Percentiles rank a stretch among this genome's conserved stretches.
Conservation (phyloP, 495 filamentous ascomycete genomes). For the Penicillium odoratum region DNA sequence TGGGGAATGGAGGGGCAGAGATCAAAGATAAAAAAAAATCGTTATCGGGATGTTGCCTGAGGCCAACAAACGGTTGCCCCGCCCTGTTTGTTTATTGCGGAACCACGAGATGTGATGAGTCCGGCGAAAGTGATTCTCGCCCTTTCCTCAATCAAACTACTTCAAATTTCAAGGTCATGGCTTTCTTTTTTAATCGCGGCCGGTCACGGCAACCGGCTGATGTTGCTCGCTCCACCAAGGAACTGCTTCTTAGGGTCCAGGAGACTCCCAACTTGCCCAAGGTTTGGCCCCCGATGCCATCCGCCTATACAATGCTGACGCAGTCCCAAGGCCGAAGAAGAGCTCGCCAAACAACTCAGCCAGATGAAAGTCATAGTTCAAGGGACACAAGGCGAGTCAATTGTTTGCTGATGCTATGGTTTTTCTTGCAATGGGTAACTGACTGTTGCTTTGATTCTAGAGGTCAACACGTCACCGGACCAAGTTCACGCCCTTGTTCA, state of each 20-base stretch:
- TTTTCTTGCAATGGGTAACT: slow-evolving; percentile 15
- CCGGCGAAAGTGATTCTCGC: slow-evolving; percentile 7
- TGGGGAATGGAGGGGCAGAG: slow-evolving; percentile 25
- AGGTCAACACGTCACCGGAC: slow-evolving; percentile 81
- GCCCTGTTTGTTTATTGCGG: slow-evolving; percentile 41
- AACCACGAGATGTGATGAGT: slow-evolving; percentile 13
- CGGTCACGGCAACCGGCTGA: slow-evolving; percentile 55
- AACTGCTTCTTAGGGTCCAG: slow-evolving; percentile 51
- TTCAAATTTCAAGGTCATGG: slow-evolving; percentile 54
- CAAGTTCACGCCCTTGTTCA: slow-evolving; percentile 78
- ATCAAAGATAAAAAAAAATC: slow-evolving; percentile 27
- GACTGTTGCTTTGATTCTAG: slow-evolving; percentile 42
- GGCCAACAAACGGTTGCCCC: slow-evolving; percentile 35
- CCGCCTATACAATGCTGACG: slow-evolving; percentile 16
- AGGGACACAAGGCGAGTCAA: slow-evolving; percentile 70
- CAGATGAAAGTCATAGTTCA: slow-evolving; percentile 85
- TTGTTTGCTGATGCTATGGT: background rate
- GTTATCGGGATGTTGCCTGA: slow-evolving; percentile 29
- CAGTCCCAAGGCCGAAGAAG: slow-evolving; percentile 61
- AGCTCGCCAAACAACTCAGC: slow-evolving; percentile 70
- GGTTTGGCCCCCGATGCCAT: slow-evolving; percentile 49
- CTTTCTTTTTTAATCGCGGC: slow-evolving; percentile 85
- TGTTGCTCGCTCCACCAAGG: slow-evolving; percentile 57
- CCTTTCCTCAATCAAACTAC: slow-evolving; percentile 13
- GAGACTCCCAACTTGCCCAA: slow-evolving; percentile 44